Evolutionary conservation across 208 protist genomes (phyloP).

Genomic region (Trichomonas vaginalis): DNA sequence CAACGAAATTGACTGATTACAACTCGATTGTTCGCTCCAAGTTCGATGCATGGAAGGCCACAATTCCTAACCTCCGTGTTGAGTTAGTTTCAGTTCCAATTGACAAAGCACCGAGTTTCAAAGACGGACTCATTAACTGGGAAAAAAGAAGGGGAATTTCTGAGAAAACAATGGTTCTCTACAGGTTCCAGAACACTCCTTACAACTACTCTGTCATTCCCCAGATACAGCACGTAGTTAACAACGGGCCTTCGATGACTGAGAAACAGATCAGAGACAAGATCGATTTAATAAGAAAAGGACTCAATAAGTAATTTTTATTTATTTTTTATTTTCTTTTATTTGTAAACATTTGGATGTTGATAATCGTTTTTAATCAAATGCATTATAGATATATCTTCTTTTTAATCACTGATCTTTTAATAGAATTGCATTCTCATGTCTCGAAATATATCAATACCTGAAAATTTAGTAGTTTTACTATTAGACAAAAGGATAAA

Average conservation of each 20-base stretch:
- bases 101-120: not conserved
- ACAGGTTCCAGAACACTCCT: not conserved
- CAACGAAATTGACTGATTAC: not conserved
- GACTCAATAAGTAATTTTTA: not conserved
- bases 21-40: not conserved
- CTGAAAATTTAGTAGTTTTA: no score
- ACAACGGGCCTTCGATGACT: not conserved
- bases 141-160: not conserved
- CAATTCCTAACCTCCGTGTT: not conserved
- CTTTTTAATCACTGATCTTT: no score
- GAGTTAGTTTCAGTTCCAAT: not conserved
- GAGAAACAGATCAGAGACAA: not conserved
- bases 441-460: no score
- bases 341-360: not conserved
- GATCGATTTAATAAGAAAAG: not conserved
- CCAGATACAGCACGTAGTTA: not conserved
- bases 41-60: not conserved
- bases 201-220: not conserved
- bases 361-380: no score
- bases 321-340: not conserved
- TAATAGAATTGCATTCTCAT: no score
- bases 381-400: no score
- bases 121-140: not conserved
- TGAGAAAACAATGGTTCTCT: not conserved
- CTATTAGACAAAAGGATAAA: no score